Conservation (phyloP, 2,329 filamentous ascomycete genomes). For the Knoxdaviesia capensis region DNA sequence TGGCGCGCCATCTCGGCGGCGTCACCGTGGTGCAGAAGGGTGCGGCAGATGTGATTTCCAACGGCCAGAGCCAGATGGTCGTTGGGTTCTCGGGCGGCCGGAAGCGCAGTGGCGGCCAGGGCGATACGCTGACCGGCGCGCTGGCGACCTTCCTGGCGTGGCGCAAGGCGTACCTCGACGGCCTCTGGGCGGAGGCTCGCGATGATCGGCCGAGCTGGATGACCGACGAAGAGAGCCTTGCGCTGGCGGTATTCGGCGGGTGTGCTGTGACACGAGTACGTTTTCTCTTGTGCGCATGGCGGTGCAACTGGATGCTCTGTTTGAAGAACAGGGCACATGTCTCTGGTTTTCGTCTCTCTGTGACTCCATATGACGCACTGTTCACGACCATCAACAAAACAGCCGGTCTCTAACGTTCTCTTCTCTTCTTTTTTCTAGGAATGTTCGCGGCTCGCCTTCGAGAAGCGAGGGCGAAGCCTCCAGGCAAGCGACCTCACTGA, state of each 20-base stretch:
- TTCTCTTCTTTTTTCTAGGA: slow-evolving; percentile 22
- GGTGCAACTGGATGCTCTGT: too few relatives aligned
- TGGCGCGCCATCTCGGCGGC: slow-evolving; percentile 62
- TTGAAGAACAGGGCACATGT: neutral
- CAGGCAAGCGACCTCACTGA: slow-evolving; percentile 89
- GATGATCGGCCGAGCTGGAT: slow-evolving; percentile 21
- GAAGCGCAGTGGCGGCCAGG: slow-evolving; percentile 87
- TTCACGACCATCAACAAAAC: too few relatives aligned
- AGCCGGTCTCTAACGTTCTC: too few relatives aligned
- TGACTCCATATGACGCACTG: too few relatives aligned
- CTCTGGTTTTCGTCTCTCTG: neutral
- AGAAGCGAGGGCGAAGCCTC: slow-evolving; percentile 65
- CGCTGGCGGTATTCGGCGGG: slow-evolving; percentile 69
- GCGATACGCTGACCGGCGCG: slow-evolving; percentile 81
- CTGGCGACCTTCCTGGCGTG: slow-evolving; percentile 80
- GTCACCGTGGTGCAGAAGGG: slow-evolving; percentile 91
- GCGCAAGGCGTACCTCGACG: slow-evolving; percentile 69
- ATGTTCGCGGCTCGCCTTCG: slow-evolving; percentile 72
- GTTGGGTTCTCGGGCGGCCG: slow-evolving; percentile 62
- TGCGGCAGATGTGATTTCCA: slow-evolving; percentile 58
- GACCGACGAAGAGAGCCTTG: slow-evolving; percentile 37
- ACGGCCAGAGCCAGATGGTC: slow-evolving; percentile 54
- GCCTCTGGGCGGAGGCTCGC: slow-evolving; percentile 48
- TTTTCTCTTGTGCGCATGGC: slow-evolving; percentile 4
- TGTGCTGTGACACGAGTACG: slow-evolving; percentile 65